Evolutionary conservation across 2,329 filamentous ascomycete genomes (phyloP).

Genomic region (Hypomyces perniciosus): DNA sequence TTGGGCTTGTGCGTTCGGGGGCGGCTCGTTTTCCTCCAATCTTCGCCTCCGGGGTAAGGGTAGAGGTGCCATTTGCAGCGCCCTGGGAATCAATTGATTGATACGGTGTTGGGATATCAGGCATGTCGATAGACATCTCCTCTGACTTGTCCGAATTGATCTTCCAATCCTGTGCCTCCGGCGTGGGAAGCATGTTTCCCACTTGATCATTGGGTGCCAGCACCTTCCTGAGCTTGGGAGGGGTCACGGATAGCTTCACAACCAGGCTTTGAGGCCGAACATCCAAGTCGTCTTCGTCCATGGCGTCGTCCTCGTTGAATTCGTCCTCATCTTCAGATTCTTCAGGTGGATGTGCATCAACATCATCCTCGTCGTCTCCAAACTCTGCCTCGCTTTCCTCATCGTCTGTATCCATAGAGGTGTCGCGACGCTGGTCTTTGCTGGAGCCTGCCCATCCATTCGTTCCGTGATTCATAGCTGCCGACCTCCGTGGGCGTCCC

Average conservation of each 20-base stretch:
- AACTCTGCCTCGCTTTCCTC: constrained; percentile 68
- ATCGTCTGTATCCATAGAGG: constrained; percentile 56
- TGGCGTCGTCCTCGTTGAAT: constrained; percentile 50
- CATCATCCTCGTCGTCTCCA: constrained; percentile 68
- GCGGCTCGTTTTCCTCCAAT: constrained; percentile 11
- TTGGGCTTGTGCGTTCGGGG: constrained; percentile 10
- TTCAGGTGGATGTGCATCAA: constrained; percentile 58
- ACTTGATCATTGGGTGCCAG: constrained; percentile 20
- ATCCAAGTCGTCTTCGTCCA: constrained; percentile 48
- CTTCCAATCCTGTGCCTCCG: constrained; percentile 17
- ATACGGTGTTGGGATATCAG: constrained; percentile 18
- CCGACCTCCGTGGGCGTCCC: constrained; percentile 46
- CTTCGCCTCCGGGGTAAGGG: neutral
- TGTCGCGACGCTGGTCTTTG: constrained; percentile 29
- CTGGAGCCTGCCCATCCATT: constrained; percentile 40
- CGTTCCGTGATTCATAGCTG: constrained; percentile 42
- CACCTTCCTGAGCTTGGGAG: constrained; percentile 32
- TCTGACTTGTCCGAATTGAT: constrained; percentile 14
- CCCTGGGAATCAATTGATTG: neutral
- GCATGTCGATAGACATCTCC: constrained; percentile 19
- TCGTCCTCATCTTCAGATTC: constrained; percentile 56
- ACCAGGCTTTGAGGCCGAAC: constrained; percentile 57
- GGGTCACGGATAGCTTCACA: constrained; percentile 61
- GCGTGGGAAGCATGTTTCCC: constrained; percentile 18
- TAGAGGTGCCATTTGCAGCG: neutral